Evolutionary conservation across 2,329 filamentous ascomycete species (phyloP).

Genomic region (Ophiosphaerella herpotricha): DNA sequence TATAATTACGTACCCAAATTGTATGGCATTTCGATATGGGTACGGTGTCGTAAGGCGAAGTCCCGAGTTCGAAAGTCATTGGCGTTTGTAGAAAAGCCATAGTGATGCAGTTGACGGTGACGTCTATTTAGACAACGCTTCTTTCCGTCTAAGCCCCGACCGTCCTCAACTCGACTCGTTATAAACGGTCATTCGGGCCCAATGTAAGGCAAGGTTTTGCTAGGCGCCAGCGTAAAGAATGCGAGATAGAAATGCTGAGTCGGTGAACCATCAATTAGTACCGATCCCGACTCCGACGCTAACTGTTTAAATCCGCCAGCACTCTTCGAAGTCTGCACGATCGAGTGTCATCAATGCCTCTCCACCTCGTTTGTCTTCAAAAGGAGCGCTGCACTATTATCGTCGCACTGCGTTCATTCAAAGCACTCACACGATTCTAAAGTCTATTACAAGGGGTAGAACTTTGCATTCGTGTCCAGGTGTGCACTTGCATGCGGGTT

Average conservation of each 20-base stretch:
- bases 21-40: slow-evolving; percentile 30
- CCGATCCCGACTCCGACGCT: neutral
- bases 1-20: slow-evolving; percentile 27
- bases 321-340: neutral
- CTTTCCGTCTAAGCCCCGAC: slow-evolving; percentile 27
- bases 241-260: neutral
- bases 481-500: no score
- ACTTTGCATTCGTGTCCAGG: no score
- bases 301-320: neutral
- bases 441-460: no score
- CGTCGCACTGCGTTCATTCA: no score
- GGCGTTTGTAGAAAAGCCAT: slow-evolving; percentile 36
- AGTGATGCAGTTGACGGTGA: slow-evolving; percentile 3
- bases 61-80: slow-evolving; percentile 14
- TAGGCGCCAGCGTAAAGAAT: slow-evolving; percentile 11
- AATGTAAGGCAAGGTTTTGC: slow-evolving; percentile 18
- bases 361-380: no score
- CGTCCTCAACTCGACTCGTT: slow-evolving; percentile 11
- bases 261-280: neutral
- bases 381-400: no score
- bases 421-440: no score
- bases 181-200: slow-evolving; percentile 1
- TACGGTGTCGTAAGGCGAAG: slow-evolving; percentile 10
- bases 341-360: neutral
- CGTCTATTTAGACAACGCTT: slow-evolving; percentile 19